Conservation (phyloP, 345 rosid species). For the Citrus maxima region DNA sequence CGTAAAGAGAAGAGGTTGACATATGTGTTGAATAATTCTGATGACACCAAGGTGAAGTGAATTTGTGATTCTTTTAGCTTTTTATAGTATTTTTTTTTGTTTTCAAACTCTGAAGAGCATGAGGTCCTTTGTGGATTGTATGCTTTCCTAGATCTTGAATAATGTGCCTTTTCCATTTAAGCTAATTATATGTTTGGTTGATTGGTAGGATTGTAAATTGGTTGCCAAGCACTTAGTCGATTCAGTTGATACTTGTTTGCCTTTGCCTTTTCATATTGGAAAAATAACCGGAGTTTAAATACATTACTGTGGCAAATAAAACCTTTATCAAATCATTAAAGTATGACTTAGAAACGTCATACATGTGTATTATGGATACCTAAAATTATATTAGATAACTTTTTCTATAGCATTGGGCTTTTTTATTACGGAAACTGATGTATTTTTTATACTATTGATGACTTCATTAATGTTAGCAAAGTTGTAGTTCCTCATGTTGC, state of each 20-base stretch:
- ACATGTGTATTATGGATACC: background rate
- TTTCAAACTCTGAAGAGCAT: background rate
- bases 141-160: background rate
- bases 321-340: background rate
- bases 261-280: background rate
- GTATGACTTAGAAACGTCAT: background rate
- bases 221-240: background rate
- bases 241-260: background rate
- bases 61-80: background rate
- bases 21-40: slow-evolving; percentile 75
- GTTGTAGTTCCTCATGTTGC: slow-evolving; percentile 14
- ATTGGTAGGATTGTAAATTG: background rate
- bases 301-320: background rate
- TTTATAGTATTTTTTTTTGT: background rate
- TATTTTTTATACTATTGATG: background rate
- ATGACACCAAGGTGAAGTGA: slow-evolving; percentile 63
- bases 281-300: background rate
- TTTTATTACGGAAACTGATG: background rate
- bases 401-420: background rate
- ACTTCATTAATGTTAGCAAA: background rate
- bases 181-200: background rate
- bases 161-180: background rate
- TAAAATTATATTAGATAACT: background rate
- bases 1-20: slow-evolving; percentile 98
- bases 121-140: background rate